Evolutionary conservation across 495 filamentous ascomycete species (phyloP), one percentile per base, ranked within the genome.

Genomic region (Neurospora tetraspora): DNA sequence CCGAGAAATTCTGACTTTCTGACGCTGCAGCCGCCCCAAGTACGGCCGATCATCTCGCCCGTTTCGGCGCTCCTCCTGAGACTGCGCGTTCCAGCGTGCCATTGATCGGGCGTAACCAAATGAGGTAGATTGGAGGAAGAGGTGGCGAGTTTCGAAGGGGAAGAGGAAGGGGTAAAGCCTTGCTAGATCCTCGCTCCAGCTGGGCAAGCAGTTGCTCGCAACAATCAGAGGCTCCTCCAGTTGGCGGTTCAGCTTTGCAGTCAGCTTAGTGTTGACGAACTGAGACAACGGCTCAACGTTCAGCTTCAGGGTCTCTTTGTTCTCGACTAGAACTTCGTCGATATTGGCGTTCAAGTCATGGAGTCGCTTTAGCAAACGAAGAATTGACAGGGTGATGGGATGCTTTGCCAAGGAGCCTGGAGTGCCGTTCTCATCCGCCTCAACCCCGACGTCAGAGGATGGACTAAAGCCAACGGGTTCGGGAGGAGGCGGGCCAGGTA

Each of bases 261-360:
- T 99, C 69, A 99, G 88, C 82, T 99, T 99, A 0, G 95, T 97
- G 77, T 99, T 99, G 81, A 99, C 96, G 77, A 99, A 98, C 76
- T 98, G 96, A 12, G 95, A 91, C 47, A 97, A 79, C 7, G 95
- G 92, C 81, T 98, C 96, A 20, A 86, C 83, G 47, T 91, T 93
- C 65, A 97, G 83, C 70, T 87, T 89, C 47, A 91, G 80, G 4
- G 85, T 82, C 68, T 91, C 90, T 76, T 91, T 91, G 76, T 93
- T 92, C 68, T 96, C 94, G n/a, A 92, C 91, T 53, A 98, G 81
- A n/a, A 98, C 93, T 78, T 98, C 96, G 73, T 97, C 96, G 27
- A 99, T 89, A 68, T 97, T 98, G 18, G 93, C 89, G 78, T 98
- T 99, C 76, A 99, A 86, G 71, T 94, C 92, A 75, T 99, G 96